Base-by-base conservation (phyloP, 192 early-diverging fungal genomes). In the Paraglomus brasilianum region DNA sequence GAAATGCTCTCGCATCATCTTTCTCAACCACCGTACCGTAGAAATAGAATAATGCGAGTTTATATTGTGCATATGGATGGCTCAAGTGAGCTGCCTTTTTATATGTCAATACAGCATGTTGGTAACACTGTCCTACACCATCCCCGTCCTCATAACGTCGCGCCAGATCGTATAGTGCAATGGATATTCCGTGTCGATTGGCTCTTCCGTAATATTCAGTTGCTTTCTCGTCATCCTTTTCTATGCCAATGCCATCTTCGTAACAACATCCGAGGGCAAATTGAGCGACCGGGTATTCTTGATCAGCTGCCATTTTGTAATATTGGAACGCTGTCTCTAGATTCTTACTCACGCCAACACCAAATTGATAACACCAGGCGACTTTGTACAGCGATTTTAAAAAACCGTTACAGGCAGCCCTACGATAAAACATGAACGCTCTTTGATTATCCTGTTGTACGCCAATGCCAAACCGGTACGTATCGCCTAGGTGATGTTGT, bases 391-490 rank as follows among this genome's bases (percentile, higher is more conserved):
- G 77, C 14, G 82, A 82, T 14, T 78, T 78, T 5, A 83, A 79
- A 61, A 82, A 78, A 9, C 80, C 80, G 45, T 86, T 78, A 19
- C 78, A 80, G 5, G 80, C 82, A 2, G 85, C 84, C 38, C 75
- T 79, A 13, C 61, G 73, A 42, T 86, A 86, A 82, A 82, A 85
- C 63, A 76, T 60, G 66, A 94, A 83, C 19, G 91, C 91, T 69
- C 83, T 77, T 50, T 77, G 66, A 14, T 72, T 57, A 64, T 85
- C 76, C 71, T 79, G 79, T 46, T 83, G 72, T 1, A 84, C 71
- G 14, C 92, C 92, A 6, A 89, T 69, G 5, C 91, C 91, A 77
- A 92, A 89, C 66, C 92, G 91, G 61, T 91, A 93, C 21, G 91
- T 78, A 68, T 87, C 89, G 2, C 91, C 93, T 24, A 94, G 81